Evolutionary conservation across 2,329 filamentous ascomycete species (phyloP).

Genomic region (Xylaria sp.): DNA sequence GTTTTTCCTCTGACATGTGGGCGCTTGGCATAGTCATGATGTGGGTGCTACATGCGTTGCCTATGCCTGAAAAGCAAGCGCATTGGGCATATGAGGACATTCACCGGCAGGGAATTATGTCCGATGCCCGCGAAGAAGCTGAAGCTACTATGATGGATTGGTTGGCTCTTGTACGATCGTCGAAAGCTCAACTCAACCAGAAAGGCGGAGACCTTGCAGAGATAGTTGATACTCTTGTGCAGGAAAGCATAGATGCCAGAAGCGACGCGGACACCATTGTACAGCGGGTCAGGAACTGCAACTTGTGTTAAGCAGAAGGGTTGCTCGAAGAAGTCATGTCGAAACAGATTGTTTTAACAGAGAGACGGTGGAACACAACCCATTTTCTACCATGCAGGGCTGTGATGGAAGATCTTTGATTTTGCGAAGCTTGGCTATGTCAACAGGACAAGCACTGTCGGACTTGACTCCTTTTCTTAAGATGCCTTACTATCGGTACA

Average conservation of each 20-base stretch:
- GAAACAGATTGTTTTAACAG: too few relatives aligned
- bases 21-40: slow-evolving; percentile 22
- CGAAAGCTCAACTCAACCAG: background rate
- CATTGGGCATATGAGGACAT: background rate
- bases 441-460: too few relatives aligned
- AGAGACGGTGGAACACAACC: too few relatives aligned
- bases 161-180: background rate
- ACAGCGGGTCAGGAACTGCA: background rate
- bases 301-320: background rate
- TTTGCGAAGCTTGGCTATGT: too few relatives aligned
- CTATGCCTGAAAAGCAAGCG: background rate
- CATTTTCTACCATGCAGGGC: too few relatives aligned
- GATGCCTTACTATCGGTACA: too few relatives aligned
- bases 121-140: background rate
- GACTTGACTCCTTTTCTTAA: too few relatives aligned
- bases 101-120: background rate
- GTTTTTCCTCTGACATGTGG: slow-evolving; percentile 14
- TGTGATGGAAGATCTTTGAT: too few relatives aligned
- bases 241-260: background rate
- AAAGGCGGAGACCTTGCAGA: slow-evolving; percentile 1
- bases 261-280: slow-evolving; percentile 4
- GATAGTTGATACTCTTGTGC: slow-evolving; percentile 4
- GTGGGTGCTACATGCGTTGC: slow-evolving; percentile 18
- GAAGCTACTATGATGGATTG: slow-evolving; percentile 2
- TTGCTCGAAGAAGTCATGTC: too few relatives aligned